Evolutionary conservation across 306 rosid species (phyloP).

Genomic region (Quercus cerris): DNA sequence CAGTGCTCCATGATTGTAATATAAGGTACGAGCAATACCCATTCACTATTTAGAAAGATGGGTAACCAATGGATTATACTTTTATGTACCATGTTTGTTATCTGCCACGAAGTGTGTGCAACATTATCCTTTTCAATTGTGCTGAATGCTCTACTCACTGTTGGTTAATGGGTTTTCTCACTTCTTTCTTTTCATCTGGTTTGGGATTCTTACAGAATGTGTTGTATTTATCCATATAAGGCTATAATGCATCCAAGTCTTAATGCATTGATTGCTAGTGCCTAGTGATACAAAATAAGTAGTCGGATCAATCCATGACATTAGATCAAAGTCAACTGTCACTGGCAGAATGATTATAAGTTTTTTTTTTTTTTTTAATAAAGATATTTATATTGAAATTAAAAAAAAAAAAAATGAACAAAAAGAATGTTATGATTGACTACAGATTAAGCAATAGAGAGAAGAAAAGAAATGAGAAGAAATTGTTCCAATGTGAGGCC

Average conservation of each 20-base stretch:
- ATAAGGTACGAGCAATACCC: conserved; percentile 82
- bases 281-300: too few species aligned
- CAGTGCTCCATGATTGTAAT: conserved; percentile 50
- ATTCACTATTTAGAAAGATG: conserved; percentile 38
- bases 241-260: neutral
- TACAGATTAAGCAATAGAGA: neutral
- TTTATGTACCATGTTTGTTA: neutral
- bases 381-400: too few species aligned
- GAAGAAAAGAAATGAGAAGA: neutral
- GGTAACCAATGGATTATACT: neutral
- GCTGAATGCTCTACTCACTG: too few species aligned
- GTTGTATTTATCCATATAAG: neutral
- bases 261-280: neutral
- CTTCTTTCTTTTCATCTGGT: neutral
- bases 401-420: neutral
- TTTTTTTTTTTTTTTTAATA: too few species aligned
- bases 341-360: too few species aligned
- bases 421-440: neutral
- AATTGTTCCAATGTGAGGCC: neutral
- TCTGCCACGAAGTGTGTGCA: neutral
- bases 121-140: neutral
- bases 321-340: too few species aligned
- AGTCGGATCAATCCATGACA: too few species aligned
- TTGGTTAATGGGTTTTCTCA: neutral
- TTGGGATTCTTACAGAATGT: neutral